These are phyloP conservation scores for Termitomyces sp. DNA, from an alignment of 768 basidiomycete genomes.

Conservation along the genomic window DNA sequence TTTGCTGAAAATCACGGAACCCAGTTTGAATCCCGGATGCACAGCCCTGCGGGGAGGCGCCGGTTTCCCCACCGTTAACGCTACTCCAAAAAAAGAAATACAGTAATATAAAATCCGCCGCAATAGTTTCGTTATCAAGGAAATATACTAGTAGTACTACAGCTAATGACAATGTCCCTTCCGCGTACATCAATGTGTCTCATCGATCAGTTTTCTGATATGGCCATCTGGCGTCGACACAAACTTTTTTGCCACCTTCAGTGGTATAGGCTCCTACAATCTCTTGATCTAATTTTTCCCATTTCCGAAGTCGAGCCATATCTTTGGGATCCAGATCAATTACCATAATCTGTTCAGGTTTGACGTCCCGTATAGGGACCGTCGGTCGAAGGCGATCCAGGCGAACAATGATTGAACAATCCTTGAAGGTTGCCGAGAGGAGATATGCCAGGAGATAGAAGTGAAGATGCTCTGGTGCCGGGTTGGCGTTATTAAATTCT, in stretches of 20 bases:
- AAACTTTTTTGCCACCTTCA: conserved; percentile 21
- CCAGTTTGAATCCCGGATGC: too few relatives aligned
- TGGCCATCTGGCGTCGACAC: conserved; percentile 22
- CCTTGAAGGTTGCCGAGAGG: conserved; percentile 93
- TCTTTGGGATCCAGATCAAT: conserved; percentile 89
- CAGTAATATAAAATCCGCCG: background rate
- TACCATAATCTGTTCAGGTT: conserved; percentile 43
- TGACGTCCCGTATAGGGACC: conserved; percentile 7
- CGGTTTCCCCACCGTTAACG: too few relatives aligned
- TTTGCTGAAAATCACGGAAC: too few relatives aligned
- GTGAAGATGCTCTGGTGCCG: conserved; percentile 39
- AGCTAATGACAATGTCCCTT: background rate
- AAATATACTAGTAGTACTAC: background rate
- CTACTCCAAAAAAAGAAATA: too few relatives aligned
- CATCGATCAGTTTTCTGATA: background rate
- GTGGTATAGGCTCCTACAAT: conserved; percentile 47
- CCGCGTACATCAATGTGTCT: background rate
- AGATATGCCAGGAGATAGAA: conserved; percentile 71
- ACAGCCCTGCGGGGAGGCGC: too few relatives aligned
- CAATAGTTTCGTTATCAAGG: too few relatives aligned
- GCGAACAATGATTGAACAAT: conserved; percentile 66
- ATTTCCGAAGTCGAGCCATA: conserved; percentile 54
- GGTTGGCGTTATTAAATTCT: conserved; percentile 30
- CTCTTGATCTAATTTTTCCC: conserved; percentile 67
- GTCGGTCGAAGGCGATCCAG: conserved; percentile 24